Percentiles rank a stretch among this genome's conserved stretches.
Evolutionary conservation across 169 alveolate genomes (phyloP).

Genomic region (Theileria parva): DNA sequence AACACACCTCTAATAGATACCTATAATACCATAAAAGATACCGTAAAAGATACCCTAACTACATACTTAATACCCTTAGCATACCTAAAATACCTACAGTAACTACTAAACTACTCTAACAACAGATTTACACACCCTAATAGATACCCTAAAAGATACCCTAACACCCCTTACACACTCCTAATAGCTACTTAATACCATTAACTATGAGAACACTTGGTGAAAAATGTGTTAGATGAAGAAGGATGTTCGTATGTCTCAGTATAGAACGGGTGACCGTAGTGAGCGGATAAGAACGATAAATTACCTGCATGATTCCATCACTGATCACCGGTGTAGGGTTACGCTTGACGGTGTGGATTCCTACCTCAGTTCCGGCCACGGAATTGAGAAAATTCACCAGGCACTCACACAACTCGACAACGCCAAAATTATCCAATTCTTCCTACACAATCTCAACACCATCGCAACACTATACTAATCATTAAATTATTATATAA

Average conservation of each 20-base stretch:
- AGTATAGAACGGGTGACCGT: conserved; percentile 83
- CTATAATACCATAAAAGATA: too few species aligned
- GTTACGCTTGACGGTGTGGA: conserved; percentile 29
- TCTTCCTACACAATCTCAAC: conserved; percentile 9
- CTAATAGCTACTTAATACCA: too few species aligned
- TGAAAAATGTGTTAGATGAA: conserved; percentile 12
- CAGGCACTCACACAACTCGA: conserved; percentile 11
- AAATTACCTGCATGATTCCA: conserved; percentile 83
- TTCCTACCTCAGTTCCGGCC: conserved; percentile 12
- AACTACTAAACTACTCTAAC: too few species aligned
- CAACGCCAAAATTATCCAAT: conserved; percentile 12
- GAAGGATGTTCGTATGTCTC: conserved; percentile 21
- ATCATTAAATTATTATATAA: too few species aligned
- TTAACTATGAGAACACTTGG: too few species aligned
- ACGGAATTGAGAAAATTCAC: conserved; percentile 22
- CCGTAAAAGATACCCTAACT: too few species aligned
- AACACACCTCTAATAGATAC: too few species aligned
- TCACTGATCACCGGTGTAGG: conserved; percentile 85
- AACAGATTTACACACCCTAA: conserved; percentile 10
- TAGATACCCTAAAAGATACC: too few species aligned
- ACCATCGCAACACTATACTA: not conserved
- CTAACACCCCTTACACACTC: too few species aligned
- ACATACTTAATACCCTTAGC: too few species aligned
- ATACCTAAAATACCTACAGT: too few species aligned
- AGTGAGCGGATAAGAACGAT: conserved; percentile 88